Conservation (phyloP, 2,329 filamentous ascomycete species). For the Colletotrichum horii region DNA sequence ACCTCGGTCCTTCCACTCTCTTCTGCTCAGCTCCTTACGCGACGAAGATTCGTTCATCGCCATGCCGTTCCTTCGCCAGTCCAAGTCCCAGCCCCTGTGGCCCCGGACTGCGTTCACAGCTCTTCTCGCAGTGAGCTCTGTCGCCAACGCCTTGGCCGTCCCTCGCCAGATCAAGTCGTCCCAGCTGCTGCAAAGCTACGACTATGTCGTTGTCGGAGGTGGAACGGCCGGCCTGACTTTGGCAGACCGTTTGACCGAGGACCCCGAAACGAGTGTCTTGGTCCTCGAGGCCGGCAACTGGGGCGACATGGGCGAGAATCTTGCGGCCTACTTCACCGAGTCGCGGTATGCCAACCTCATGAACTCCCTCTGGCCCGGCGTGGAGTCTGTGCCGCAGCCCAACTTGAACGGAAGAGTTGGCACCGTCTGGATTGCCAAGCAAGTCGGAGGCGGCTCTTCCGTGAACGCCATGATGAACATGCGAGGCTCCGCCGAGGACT, state of each 20-base stretch:
- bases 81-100: constrained; percentile 6
- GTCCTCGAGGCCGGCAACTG: constrained; percentile 16
- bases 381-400: constrained; percentile 11
- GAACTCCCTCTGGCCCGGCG: neutral
- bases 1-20: neutral
- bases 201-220: constrained; percentile 35
- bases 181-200: constrained; percentile 22
- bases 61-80: constrained; percentile 13
- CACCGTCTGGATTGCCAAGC: constrained; percentile 1
- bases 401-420: neutral
- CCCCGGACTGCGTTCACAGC: neutral
- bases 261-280: constrained; percentile 4
- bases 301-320: constrained; percentile 8
- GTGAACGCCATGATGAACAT: constrained; percentile 24
- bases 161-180: constrained; percentile 6
- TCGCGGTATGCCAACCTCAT: neutral
- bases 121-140: neutral
- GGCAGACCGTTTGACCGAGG: constrained; percentile 32
- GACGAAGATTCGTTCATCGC: neutral
- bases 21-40: neutral
- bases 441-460: constrained; percentile 20
- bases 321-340: neutral
- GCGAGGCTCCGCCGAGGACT: constrained; percentile 18
- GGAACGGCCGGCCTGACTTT: constrained; percentile 38
- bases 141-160: neutral